phyloP scores from a whole-genome alignment of 495 filamentous ascomycete species.

The Viridothelium virens region DNA sequence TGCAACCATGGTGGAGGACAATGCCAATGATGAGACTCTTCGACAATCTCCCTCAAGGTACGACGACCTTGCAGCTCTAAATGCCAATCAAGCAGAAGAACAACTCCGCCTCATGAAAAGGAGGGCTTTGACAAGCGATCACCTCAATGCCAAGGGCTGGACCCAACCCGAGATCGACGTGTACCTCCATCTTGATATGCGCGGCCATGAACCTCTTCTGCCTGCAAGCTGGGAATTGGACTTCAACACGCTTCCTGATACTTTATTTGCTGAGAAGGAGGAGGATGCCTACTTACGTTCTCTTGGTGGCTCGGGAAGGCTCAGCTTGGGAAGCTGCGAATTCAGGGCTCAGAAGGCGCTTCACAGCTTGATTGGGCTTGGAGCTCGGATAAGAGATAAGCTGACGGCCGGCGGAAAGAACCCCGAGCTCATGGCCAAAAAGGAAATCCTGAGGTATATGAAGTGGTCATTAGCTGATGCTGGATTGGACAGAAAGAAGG shows the following conservation, averaged over 20 bases:
- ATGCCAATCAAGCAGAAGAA: not conserved
- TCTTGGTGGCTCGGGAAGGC: constrained; percentile 16
- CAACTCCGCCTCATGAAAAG: not conserved
- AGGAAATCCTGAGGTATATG: constrained; percentile 25
- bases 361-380: constrained; percentile 28
- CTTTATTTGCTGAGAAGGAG: constrained; percentile 43
- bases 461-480: constrained; percentile 31
- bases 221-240: constrained; percentile 50
- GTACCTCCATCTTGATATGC: constrained; percentile 30
- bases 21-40: not conserved
- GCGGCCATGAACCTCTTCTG: constrained; percentile 54
- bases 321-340: constrained; percentile 15
- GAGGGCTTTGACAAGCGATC: not conserved
- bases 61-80: constrained; percentile 1
- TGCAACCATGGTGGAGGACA: not conserved
- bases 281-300: constrained; percentile 44
- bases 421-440: constrained; percentile 15
- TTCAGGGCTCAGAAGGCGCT: constrained; percentile 27
- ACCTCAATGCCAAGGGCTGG: not conserved
- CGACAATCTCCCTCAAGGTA: not conserved
- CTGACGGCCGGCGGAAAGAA: constrained; percentile 12
- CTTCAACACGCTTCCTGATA: constrained; percentile 52
- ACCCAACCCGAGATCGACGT: not conserved
- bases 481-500: constrained; percentile 17
- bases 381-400: constrained; percentile 27